phyloP scores from a whole-genome alignment of 495 filamentous ascomycete genomes.

The Aspergillus incahuasiensis region DNA sequence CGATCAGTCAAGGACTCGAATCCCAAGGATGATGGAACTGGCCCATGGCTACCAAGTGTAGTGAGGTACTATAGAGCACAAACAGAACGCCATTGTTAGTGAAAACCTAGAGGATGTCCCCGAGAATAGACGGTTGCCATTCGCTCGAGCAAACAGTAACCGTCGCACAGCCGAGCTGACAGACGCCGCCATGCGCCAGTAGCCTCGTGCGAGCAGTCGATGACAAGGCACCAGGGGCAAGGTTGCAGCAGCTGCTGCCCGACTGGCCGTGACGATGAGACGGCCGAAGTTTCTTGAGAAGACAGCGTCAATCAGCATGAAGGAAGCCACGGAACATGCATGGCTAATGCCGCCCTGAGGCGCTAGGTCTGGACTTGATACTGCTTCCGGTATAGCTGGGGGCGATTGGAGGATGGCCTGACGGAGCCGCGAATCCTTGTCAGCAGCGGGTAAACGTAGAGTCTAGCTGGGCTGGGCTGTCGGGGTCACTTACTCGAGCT shows the following conservation, averaged over 20 bases:
- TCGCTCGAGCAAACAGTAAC: not conserved
- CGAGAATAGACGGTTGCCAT: not conserved
- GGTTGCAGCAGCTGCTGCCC: not conserved
- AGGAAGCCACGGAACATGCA: constrained; percentile 9
- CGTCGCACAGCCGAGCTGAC: constrained; percentile 4
- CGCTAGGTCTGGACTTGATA: constrained; percentile 4
- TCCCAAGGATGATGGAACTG: not conserved
- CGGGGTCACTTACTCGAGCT: not conserved
- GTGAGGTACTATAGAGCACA: too few species aligned
- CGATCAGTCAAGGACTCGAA: not conserved
- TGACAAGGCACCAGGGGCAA: constrained; percentile 14
- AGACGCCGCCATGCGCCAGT: constrained; percentile 4
- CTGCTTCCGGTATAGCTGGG: constrained; percentile 4
- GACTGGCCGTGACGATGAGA: constrained; percentile 5
- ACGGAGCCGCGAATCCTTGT: constrained; percentile 8
- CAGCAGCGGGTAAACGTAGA: constrained; percentile 1
- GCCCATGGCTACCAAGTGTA: not conserved
- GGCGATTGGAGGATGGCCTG: not conserved
- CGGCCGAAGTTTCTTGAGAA: constrained; percentile 1
- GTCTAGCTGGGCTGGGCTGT: not conserved
- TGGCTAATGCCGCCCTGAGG: not conserved
- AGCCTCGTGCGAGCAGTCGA: not conserved
- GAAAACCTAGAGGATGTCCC: constrained; percentile 1
- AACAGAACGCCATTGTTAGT: too few species aligned
- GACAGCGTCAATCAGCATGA: constrained; percentile 1